Percentiles rank a stretch among this genome's conserved stretches.
Evolutionary conservation across 2,329 filamentous ascomycete genomes (phyloP).

Genomic region (Penicillium hordei): DNA sequence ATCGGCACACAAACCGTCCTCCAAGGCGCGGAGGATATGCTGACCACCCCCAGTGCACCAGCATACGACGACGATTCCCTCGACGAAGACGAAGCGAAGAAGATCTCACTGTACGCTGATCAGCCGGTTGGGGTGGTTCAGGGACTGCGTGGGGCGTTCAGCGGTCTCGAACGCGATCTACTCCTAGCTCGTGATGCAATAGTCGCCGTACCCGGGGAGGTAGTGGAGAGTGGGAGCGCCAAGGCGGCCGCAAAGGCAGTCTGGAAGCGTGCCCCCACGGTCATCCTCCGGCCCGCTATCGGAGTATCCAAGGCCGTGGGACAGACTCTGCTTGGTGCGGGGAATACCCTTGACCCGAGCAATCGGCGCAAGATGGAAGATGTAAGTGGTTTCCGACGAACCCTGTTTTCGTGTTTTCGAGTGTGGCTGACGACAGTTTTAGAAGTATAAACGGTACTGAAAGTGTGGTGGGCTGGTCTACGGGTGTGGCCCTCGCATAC

Average conservation of each 20-base stretch:
- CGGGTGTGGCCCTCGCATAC: background rate
- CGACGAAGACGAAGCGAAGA: conserved; percentile 70
- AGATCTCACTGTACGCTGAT: conserved; percentile 88
- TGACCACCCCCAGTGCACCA: conserved; percentile 48
- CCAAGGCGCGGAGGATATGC: conserved; percentile 80
- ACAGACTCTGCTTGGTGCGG: conserved; percentile 86
- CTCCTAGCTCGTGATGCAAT: conserved; percentile 84
- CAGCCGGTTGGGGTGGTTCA: conserved; percentile 88
- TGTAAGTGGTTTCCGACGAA: conserved; percentile 59
- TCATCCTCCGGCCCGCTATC: conserved; percentile 86
- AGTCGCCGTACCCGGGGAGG: conserved; percentile 87
- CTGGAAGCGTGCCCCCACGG: conserved; percentile 80
- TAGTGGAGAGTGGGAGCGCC: conserved; percentile 81
- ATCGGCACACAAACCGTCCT: conserved; percentile 93
- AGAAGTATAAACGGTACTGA: conserved; percentile 49
- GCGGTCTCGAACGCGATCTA: conserved; percentile 82
- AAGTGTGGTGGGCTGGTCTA: background rate
- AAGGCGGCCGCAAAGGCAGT: conserved; percentile 77
- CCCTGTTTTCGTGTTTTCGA: background rate
- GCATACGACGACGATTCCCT: conserved; percentile 55
- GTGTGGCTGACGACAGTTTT: conserved; percentile 7
- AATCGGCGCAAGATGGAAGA: conserved; percentile 82
- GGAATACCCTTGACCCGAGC: conserved; percentile 82
- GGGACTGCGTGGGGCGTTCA: conserved; percentile 78
- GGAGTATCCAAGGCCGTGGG: conserved; percentile 86